Evolutionary conservation across 1,284 basidiomycete genomes (phyloP), one percentile per base, ranked within the genome.

Genomic region (Microbotryum lychnidis-dioicae): DNA sequence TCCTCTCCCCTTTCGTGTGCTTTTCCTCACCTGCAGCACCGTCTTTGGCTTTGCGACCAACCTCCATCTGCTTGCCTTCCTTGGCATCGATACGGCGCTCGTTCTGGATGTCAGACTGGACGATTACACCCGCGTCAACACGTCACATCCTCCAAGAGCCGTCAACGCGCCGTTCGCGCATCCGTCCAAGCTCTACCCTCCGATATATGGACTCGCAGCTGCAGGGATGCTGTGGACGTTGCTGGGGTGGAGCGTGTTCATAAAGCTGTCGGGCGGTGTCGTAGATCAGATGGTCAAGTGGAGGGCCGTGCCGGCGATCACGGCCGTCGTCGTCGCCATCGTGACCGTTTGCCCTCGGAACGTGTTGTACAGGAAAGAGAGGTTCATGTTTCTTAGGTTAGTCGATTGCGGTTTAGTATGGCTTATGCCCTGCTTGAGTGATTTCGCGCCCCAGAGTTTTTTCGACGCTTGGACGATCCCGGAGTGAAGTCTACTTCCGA

Each of bases 21-120:
- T 90, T 60, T 80, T 83, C 67, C 80, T 92, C 60, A 76, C 83
- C 62, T 84, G 85, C 31, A 69, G 87, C 55, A 87, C 87, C 44
- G 80, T 89, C 60, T 73, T 89, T 10, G 83, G 84, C 59, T 91
- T 88, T 88, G 90, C 89, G 0, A 83, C 85, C 44, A 96, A 96
- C 75, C 77, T 96, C 7, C 91, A 96, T 75, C 82, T 87, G 52
- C 82, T 96, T 47, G 79, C 85, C 66, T 65, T 80, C 5, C 77
- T 87, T n/a, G 85, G 86, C 18, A 77, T 96, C 49, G 89, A 96
- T 74, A 84, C 82, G 1, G 78, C 82, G 10, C 76, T 79, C 69
- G 84, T 84, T 6, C 80, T 96, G 69, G 85, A 71, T 59, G 60
- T 74, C 20, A 61, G 70, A 2, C 37, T 65, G 5, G 51, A 58